Evolutionary conservation across 2,329 filamentous ascomycete genomes (phyloP), one percentile per base, ranked within the genome.

Genomic region (Diaporthe sp.): DNA sequence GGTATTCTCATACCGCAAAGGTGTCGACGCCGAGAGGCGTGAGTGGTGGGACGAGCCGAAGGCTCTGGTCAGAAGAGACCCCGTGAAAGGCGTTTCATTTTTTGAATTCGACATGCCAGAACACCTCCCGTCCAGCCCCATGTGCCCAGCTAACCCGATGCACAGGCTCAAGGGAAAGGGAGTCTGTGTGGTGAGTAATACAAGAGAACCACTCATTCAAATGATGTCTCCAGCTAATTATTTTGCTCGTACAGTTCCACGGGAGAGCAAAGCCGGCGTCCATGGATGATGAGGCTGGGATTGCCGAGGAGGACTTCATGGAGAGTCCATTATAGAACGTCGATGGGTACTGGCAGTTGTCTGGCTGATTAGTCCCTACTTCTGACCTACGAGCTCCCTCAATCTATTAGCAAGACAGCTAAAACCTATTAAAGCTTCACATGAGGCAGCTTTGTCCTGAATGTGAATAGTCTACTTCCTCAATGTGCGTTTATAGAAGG

Each of bases 51-150:
- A 82, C 58, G 78, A 79, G 12, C 77, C 80, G 6, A 74, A 74
- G 38, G 75, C 76, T 19, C 71, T 79, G 19, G 74, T 75, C 10
- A 72, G 77, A 33, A 80, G 79, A 75, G 76, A 77, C 33, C 72
- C 77, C 19, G 72, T 78, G 0, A 70, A 54, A 61, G 54, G 57
- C 67, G 72, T 71, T 25, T 35, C 77, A 12, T 52, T 73, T 71
- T 89, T 90, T 73, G 81, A 86, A 64, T 89, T 90, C 74, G 83
- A 88, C 61, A 76, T 89, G 15, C 86, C 87, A 2, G 86, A 89
- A 76, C 88, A 90, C 76, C 80, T 88, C 10, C 86, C 87, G 42
- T 86, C 76, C 73, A 89, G 87, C 77, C 87, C 87, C 22, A 84
- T 89, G 81, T 90, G 88, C 72, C 88, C 88, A 3, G 81, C 87